phyloP scores from a whole-genome alignment of 805 yeast genomes.

The Jamesozyma gamospora region DNA sequence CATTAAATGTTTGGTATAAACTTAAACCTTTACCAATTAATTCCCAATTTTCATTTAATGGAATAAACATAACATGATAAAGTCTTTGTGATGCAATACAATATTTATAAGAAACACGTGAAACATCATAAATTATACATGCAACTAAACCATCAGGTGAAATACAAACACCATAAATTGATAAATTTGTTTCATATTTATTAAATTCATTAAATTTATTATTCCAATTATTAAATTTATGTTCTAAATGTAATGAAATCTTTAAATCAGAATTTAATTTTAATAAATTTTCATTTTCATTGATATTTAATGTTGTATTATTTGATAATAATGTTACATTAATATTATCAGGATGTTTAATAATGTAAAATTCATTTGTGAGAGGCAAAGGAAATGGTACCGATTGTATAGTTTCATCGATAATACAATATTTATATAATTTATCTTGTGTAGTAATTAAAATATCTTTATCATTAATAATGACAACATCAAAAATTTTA shows the following conservation, averaged over 20 bases:
- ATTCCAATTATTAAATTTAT: slow-evolving; percentile 24
- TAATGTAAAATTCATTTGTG: slow-evolving; percentile 13
- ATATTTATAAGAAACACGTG: slow-evolving; percentile 22
- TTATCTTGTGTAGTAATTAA: slow-evolving; percentile 12
- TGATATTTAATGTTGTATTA: slow-evolving; percentile 11
- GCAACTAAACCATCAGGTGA: slow-evolving; percentile 25
- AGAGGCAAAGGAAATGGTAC: slow-evolving; percentile 4
- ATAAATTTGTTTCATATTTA: slow-evolving; percentile 21
- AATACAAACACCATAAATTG: slow-evolving; percentile 21
- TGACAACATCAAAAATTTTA: slow-evolving; percentile 14
- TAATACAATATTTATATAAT: slow-evolving; percentile 8
- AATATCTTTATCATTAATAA: slow-evolving; percentile 7
- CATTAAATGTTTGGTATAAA: slow-evolving; percentile 28
- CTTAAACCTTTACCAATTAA: slow-evolving; percentile 22
- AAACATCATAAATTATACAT: slow-evolving; percentile 22
- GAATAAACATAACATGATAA: slow-evolving; percentile 19
- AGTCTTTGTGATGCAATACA: slow-evolving; percentile 22
- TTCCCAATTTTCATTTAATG: slow-evolving; percentile 22
- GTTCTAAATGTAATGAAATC: slow-evolving; percentile 19
- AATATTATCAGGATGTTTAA: slow-evolving; percentile 10
- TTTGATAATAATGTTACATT: slow-evolving; percentile 14
- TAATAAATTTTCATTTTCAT: slow-evolving; percentile 9
- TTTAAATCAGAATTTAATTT: slow-evolving; percentile 11
- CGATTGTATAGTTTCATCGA: background rate
- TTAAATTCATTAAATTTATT: slow-evolving; percentile 16